Base-by-base conservation (phyloP, 345 rosid species). In the Trapa incisa region DNA sequence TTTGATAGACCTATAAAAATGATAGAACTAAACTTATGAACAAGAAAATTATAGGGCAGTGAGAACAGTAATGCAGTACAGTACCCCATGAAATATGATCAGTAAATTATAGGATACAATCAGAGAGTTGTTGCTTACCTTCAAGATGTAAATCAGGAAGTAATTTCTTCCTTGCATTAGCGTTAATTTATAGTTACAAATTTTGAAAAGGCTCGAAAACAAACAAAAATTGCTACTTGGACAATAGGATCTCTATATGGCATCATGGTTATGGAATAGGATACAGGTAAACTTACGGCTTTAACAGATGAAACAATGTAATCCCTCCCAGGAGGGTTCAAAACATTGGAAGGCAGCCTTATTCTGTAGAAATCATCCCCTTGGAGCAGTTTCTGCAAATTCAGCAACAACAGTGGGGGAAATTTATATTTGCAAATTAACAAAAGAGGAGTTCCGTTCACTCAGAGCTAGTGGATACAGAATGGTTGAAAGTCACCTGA, bases 321-420 rank as follows among this genome's bases (percentile, higher is more conserved):
- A 57, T 86, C 91, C 79, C 85, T 82, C 41, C 96, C 97, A 0
- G 95, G 85, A 68, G 97, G 79, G 72, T 65, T 83, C 75, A 89
- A 73, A 37, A 92, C 91, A 82, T 86, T 91, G 61, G 99, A 91
- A 36, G 97, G 97, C 63, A 94, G 75, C 68, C 96, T 85, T 65
- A 94, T 94, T 75, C 84, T 85, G 68, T 94, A 94, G 74, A 91
- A 89, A 71, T 87, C 96, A 78, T 94, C 99, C 10, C 33, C 89
- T 68, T 80, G 75, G 63, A 94, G 69, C 79, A 94, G 79, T 57
- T 80, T 87, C 99, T 94, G 83, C 81, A 75, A 10, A 9, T 14
- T 15, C 35, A 64, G 32, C 35, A 65, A 4, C 47, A 41, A 47
- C 37, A 8, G 10, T 12, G 53, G 17, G 3, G 9, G 16, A 65